Conservation (phyloP, 1,284 basidiomycete species). For the Trametes sp. region DNA sequence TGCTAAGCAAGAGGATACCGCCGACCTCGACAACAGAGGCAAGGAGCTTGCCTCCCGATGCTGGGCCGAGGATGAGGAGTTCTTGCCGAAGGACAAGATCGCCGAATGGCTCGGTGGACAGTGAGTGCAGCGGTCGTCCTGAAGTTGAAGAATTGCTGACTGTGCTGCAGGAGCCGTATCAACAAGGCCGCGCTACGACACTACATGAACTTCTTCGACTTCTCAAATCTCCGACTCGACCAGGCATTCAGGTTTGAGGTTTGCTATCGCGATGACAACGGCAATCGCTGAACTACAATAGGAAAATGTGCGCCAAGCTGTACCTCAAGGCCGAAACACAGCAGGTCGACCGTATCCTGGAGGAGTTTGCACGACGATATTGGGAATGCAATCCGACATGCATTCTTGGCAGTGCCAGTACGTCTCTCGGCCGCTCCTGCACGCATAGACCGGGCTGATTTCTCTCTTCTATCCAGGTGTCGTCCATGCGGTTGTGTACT, state of each 20-base stretch:
- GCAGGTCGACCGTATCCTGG: slow-evolving; percentile 96
- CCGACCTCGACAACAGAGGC: slow-evolving; percentile 70
- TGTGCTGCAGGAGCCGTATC: slow-evolving; percentile 66
- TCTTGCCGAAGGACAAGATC: slow-evolving; percentile 89
- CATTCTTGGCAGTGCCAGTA: slow-evolving; percentile 85
- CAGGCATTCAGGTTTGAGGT: slow-evolving; percentile 81
- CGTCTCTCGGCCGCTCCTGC: slow-evolving; percentile 43
- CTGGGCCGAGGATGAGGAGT: slow-evolving; percentile 88
- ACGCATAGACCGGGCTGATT: slow-evolving; percentile 11
- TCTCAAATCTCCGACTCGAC: slow-evolving; percentile 83
- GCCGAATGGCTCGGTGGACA: slow-evolving; percentile 94
- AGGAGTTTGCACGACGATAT: slow-evolving; percentile 89
- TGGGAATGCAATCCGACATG: slow-evolving; percentile 89
- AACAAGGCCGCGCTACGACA: slow-evolving; percentile 79
- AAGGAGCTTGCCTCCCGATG: slow-evolving; percentile 81
- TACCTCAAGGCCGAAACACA: slow-evolving; percentile 97
- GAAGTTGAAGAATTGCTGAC: slow-evolving; percentile 16
- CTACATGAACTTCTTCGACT: slow-evolving; percentile 94
- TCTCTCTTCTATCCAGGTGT: slow-evolving; percentile 60
- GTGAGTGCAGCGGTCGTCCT: slow-evolving; percentile 60
- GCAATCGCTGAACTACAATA: slow-evolving; percentile 43
- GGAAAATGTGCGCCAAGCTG: slow-evolving; percentile 89
- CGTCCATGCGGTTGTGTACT: slow-evolving; percentile 93
- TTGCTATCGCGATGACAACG: neutral
- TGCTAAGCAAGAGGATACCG: slow-evolving; percentile 55